Evolutionary conservation across 805 yeast genomes (phyloP), one percentile per base, ranked within the genome.

Genomic region (Schizosaccharomyces osmophilus): DNA sequence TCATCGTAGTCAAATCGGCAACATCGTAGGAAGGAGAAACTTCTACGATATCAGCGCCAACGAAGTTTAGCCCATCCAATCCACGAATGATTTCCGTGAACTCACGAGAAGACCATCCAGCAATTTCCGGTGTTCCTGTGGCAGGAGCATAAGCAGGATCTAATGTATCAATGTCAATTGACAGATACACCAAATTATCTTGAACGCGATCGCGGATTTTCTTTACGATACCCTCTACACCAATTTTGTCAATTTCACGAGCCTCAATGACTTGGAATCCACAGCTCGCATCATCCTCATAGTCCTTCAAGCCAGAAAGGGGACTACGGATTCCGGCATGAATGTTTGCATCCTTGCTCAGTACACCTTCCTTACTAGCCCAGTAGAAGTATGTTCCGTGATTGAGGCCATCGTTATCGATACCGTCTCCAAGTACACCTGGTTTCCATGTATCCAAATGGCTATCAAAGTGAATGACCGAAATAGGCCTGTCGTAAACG

Each of bases 381-480:
- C 82, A 78, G 90, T 90, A 85, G 48, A 86, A 75, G 89, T 86
- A 84, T 5, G 93, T 82, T 5, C 95, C 95, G 68, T 86, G 95
- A 55, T 85, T 86, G 70, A 83, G 78, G 60, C 82, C 80, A 67
- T 75, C 86, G 84, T 83, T 87, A 65, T 82, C 74, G 71, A 85
- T 93, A 15, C 93, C 90, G 68, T 86, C 59, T 19, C 59, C 59
- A 2, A 55, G 11, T 1, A 36, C 5, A 22, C 41, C 41, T 11
- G 59, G 59, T 19, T 19, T 26, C 59, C 59, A 55, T 5, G 42
- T 55, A 11, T 55, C 59, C 11, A 55, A 11, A 26, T 55, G 59
- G 36, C 41, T 31, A 13, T 55, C 95, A 66, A 86, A 85, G 71
- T 86, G 95, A 62, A 86, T 79, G 43, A 86, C 81, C 24, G 86